Evolutionary conservation across 1,284 basidiomycete genomes (phyloP), one percentile per base, ranked within the genome.

Genomic region (Cronartium quercuum): DNA sequence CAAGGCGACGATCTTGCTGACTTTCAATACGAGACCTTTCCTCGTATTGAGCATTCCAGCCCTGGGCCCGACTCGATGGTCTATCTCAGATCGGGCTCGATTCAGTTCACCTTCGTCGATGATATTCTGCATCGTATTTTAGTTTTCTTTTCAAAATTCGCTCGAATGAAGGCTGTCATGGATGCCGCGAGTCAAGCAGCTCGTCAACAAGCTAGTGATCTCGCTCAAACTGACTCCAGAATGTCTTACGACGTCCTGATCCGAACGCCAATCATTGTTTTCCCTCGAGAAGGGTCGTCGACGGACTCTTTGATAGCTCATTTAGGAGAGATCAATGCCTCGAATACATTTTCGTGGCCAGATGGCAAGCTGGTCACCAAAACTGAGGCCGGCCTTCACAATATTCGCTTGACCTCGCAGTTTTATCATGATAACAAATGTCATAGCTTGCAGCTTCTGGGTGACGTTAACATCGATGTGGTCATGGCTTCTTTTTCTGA

Each of bases 1-100:
- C 92, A 98, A 80, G 96, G 94, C 47, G 88, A 93, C 79, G 91
- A 98, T 81, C 88, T 98, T 63, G 95, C 94, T 34, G 91, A 97
- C 81, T 94, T 99, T 83, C 88, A 87, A 70, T 98, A 98, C 82
- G 90, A 97, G 82, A 98, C 94, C 0, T 95, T 89, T 82, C 91
- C 95, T 81, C 82, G 84, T 2, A 79, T 78, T 9, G 87, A 90
- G 15, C 84, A 87, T 41, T 85, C 85, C 0, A 91, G 92, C 82
- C 85, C 86, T 1, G 92, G 92, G 44, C 87, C 95, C 83, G 94
- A 94, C 82, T 94, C 94, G 3, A 88, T 89, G 5, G 85, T 99
- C 75, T 87, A 87, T 77, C 86, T 99, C 71, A 87, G 89, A 38
- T 89, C 92, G n/a, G 95, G 92, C 4, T 97, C 96, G 1, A 85